phyloP scores from a whole-genome alignment of 805 yeast genomes.

The Spathaspora gorwiae region DNA sequence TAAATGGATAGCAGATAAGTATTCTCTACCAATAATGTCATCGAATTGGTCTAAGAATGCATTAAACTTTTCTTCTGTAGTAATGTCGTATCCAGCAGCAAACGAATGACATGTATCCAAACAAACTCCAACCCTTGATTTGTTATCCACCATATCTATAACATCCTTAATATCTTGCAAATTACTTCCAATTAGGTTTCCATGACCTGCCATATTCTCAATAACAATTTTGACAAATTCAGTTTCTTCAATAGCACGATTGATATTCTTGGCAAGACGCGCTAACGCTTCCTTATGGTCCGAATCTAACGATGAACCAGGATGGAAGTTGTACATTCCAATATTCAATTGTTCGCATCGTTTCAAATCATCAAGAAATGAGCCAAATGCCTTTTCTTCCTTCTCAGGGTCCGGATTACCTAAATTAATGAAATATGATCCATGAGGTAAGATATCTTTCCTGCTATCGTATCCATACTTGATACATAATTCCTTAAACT shows the following conservation, averaged over 20 bases:
- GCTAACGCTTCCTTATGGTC: slow-evolving; percentile 62
- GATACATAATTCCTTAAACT: slow-evolving; percentile 62
- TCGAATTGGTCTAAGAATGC: slow-evolving; percentile 79
- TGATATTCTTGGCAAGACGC: slow-evolving; percentile 73
- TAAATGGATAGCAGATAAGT: slow-evolving; percentile 75
- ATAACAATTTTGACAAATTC: slow-evolving; percentile 78
- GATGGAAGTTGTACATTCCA: slow-evolving; percentile 88
- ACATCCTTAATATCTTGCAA: slow-evolving; percentile 73
- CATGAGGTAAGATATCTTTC: slow-evolving; percentile 88
- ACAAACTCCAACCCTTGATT: slow-evolving; percentile 88
- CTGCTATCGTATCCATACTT: slow-evolving; percentile 63
- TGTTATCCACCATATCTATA: slow-evolving; percentile 74
- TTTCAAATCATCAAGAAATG: slow-evolving; percentile 79
- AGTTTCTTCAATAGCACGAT: slow-evolving; percentile 71
- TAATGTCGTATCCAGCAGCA: slow-evolving; percentile 92
- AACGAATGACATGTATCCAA: slow-evolving; percentile 94
- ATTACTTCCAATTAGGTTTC: slow-evolving; percentile 79
- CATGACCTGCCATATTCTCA: slow-evolving; percentile 98
- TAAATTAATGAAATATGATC: slow-evolving; percentile 86
- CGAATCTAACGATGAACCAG: slow-evolving; percentile 77
- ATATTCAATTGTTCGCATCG: slow-evolving; percentile 84
- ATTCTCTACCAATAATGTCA: slow-evolving; percentile 64
- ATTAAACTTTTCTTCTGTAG: slow-evolving; percentile 52
- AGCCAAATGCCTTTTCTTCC: slow-evolving; percentile 66
- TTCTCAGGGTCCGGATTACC: slow-evolving; percentile 87